Evolutionary conservation across 768 basidiomycete species (phyloP).

Genomic region (Lentinula sp.): DNA sequence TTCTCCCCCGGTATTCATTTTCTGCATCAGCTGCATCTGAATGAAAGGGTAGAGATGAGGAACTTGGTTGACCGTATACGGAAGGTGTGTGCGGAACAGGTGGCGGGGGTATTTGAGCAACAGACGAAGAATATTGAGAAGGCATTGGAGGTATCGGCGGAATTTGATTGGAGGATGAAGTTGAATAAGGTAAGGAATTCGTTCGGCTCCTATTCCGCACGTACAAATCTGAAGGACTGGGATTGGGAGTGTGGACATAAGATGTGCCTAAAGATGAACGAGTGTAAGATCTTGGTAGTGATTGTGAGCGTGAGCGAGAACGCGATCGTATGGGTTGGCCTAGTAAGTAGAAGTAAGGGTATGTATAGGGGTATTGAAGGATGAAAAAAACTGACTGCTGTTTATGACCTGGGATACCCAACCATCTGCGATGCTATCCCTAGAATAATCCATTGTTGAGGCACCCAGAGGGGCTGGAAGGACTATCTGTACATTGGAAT

Average conservation of each 20-base stretch:
- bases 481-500: constrained; percentile 38
- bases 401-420: neutral
- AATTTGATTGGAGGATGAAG: neutral
- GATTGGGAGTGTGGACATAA: neutral
- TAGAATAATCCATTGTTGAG: neutral
- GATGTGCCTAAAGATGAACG: neutral
- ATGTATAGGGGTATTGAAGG: neutral
- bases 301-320: neutral
- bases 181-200: neutral
- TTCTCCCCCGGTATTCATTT: neutral
- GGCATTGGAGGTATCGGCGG: neutral
- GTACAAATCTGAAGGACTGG: neutral
- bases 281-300: neutral
- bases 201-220: neutral
- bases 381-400: neutral
- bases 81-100: constrained; percentile 3
- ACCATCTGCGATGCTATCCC: neutral
- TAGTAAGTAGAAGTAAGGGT: constrained; percentile 12
- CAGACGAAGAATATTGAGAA: neutral
- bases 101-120: neutral
- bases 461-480: constrained; percentile 37
- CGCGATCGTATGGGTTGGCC: neutral
- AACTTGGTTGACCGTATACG: neutral
- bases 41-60: neutral
- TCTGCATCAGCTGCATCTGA: neutral